Conservation (phyloP, 2,329 filamentous ascomycete genomes). For the Epicoccum nigrum region DNA sequence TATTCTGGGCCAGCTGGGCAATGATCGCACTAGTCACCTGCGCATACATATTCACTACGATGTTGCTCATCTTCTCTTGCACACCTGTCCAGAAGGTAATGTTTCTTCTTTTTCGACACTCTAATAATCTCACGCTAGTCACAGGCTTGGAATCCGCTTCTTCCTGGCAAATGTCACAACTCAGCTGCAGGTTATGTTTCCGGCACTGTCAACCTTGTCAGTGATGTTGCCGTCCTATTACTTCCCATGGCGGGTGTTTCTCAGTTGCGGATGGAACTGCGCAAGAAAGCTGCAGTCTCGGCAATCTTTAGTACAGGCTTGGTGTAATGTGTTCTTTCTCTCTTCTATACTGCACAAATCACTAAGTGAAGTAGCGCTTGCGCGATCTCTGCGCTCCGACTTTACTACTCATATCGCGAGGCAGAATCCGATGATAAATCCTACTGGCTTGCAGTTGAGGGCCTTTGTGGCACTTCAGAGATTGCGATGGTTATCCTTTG, state of each 20-base stretch:
- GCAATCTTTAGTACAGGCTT: constrained; percentile 5
- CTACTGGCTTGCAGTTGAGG: constrained; percentile 18
- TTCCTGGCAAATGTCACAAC: constrained; percentile 27
- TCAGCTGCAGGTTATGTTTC: constrained; percentile 5
- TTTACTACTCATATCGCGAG: constrained; percentile 5
- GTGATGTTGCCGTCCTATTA: constrained; percentile 27
- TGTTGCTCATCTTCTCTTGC: constrained; percentile 3
- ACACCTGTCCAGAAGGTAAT: neutral
- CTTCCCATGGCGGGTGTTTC: constrained; percentile 16
- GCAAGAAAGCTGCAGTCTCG: constrained; percentile 9
- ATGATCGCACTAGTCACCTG: constrained; percentile 16
- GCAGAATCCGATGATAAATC: constrained; percentile 17
- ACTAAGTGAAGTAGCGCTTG: neutral
- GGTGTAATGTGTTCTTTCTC: neutral
- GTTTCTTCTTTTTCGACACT: neutral
- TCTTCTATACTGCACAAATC: neutral
- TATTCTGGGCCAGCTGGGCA: constrained; percentile 25
- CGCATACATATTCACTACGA: constrained; percentile 15
- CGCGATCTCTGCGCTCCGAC: constrained; percentile 1
- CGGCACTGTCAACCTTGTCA: constrained; percentile 3
- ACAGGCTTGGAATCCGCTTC: constrained; percentile 25
- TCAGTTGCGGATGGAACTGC: constrained; percentile 2
- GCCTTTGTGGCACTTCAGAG: constrained; percentile 12
- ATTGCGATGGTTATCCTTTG: constrained; percentile 22
- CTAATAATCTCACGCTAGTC: constrained; percentile 18